Evolutionary conservation across 169 alveolate genomes (phyloP), one percentile per base, ranked within the genome.

Genomic region (Sarcocystis neurona): DNA sequence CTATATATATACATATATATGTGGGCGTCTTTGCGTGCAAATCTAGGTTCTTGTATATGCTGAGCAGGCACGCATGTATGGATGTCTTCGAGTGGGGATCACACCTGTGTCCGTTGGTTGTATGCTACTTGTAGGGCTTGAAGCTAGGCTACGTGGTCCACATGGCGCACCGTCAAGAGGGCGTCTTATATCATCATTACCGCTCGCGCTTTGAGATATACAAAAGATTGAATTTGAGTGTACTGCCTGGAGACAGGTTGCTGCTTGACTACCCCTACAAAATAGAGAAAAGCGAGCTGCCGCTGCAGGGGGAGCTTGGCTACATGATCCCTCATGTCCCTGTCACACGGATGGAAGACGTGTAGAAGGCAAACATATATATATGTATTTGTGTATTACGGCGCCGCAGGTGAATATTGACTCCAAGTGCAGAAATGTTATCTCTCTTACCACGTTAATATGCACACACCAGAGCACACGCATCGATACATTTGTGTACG

Each of bases 141-240:
- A 80, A 88, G 79, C 48, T 93, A 2, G 95, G 95, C 6, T 68
- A 93, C 46, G 23, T 93, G 23, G 72, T 93, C 32, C 85, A 92
- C 88, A 85, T 44, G 50, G 94, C 95, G 10, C 39, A 85, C 43
- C 91, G 88, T 56, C 95, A 93, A 50, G 86, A 90, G 39, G 94
- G 79, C 75, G 91, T 93, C 23, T 37, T 93, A 50, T 30, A 63
- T 4, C 68, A 85, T 72, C 74, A 72, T 46, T 89, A 92, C 68
- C 94, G 93, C 12, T 43, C 89, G 18, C 93, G 95, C 47, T 92
- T 44, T 47, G 88, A 90, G 79, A 84, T 93, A 43, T 79, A 50
- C 50, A 79, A 56, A 27, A 37, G 58, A 34, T 50, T 79, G 34
- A 56, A 39, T 20, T 43, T 79, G 15, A 5, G 32, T 37, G 5